Base-by-base conservation (phyloP, 2,329 filamentous ascomycete genomes). In the Emydomyces testavorans region DNA sequence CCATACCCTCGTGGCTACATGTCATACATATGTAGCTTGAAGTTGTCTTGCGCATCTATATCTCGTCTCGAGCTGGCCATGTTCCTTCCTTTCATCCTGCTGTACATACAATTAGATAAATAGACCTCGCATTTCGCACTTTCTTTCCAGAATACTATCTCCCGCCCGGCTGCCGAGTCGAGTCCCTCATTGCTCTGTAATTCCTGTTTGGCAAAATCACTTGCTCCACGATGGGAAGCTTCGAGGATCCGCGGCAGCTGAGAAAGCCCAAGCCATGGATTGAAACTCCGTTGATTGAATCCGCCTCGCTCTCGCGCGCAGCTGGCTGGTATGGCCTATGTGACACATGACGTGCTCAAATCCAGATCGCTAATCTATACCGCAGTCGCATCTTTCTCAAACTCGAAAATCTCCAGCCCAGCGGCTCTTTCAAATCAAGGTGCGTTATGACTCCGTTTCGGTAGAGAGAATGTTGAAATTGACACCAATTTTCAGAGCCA, bases 381-480 rank as follows among this genome's bases (percentile, higher is more conserved):
- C 62, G 60, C 16, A 63, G 83, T 70, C 81, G 83, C 68, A 78
- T 93, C 64, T 85, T 84, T 64, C 79, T 93, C 59, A 93, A 93
- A 65, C 77, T 92, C 53, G 86, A 93, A 58, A 85, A 84, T 61
- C 76, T 88, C 47, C 87, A 94, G 60, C 87, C 86, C 3, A 83
- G 82, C 18, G 84, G 84, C 53, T 89, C 84, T 32, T 94, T 93
- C 78, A 92, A 93, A 65, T 89, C 84, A 39, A 76, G 78, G 56
- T 60, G 48, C 23, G 36, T 38, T 28, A 11, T 41, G 11, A n/a
- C n/a, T 34, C 36, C 18, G 6, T 23, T 34, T n/a, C 37, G 16
- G 21, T 6, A 34, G 26, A 1, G 13, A 23, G 24, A 34, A 20
- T 16, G 15, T 26, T 48, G n/a, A 36, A 37, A 35, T 10, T 20